Conservation (phyloP, 1,284 basidiomycete genomes). For the Moesziomyces aphidis region DNA sequence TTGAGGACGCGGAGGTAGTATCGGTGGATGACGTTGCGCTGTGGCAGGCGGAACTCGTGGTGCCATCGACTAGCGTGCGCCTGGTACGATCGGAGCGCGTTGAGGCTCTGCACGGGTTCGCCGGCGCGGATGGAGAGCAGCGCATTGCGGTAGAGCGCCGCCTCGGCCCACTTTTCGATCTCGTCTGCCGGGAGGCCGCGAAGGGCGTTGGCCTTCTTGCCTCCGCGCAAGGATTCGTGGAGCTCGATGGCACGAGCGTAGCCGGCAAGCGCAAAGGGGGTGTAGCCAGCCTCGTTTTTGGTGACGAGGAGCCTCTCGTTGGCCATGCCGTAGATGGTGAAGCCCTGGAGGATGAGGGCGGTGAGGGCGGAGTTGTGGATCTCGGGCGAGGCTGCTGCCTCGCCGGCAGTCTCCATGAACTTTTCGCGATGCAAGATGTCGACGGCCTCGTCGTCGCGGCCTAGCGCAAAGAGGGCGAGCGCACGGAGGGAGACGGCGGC, state of each 20-base stretch:
- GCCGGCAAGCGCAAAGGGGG: slow-evolving; percentile 55
- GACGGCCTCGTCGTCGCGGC: slow-evolving; percentile 59
- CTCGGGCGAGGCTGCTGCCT: slow-evolving; percentile 25
- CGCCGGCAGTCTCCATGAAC: slow-evolving; percentile 52
- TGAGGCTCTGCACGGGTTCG: slow-evolving; percentile 47
- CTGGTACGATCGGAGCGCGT: slow-evolving; percentile 63
- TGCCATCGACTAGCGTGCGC: slow-evolving; percentile 64
- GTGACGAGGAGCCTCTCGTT: slow-evolving; percentile 57
- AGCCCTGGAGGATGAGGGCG: slow-evolving; percentile 56
- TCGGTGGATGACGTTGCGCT: slow-evolving; percentile 63
- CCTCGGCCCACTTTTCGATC: slow-evolving; percentile 65
- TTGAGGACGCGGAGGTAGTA: slow-evolving; percentile 59
- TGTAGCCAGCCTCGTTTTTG: slow-evolving; percentile 46
- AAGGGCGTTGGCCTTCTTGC: slow-evolving; percentile 57
- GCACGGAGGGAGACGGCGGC: slow-evolving; percentile 50
- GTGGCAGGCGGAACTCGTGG: slow-evolving; percentile 59
- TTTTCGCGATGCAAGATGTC: slow-evolving; percentile 55
- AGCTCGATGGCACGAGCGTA: slow-evolving; percentile 63
- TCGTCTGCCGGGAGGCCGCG: slow-evolving; percentile 62
- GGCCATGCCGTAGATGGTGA: slow-evolving; percentile 61
- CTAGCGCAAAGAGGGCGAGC: slow-evolving; percentile 57
- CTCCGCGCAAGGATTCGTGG: slow-evolving; percentile 62
- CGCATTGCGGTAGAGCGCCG: slow-evolving; percentile 63
- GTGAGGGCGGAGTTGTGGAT: slow-evolving; percentile 43
- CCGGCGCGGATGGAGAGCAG: slow-evolving; percentile 57